Base-by-base conservation (phyloP, 2,329 filamentous ascomycete genomes). In the Ophiostoma triangulosporum region DNA sequence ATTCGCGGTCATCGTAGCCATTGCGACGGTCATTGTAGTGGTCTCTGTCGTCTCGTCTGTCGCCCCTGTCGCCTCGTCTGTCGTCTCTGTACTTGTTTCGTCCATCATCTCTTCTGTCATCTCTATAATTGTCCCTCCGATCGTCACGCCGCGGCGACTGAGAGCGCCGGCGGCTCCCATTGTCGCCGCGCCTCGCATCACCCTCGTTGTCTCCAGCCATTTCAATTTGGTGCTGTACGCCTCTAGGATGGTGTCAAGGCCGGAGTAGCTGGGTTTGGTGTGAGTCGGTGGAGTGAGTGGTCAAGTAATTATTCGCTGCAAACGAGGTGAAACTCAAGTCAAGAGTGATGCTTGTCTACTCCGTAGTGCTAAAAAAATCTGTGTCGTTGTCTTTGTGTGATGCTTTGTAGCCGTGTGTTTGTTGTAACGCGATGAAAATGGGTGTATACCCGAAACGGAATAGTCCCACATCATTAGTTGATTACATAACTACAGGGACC, bases 151-250 rank as follows among this genome's bases (percentile, higher is more conserved):
- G 36, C 7, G 54, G 54, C 22, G 55, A 54, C 11, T 36, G 48
- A 12, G 55, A 52, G 26, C 55, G 52, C 14, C 50, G 52, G 27
- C 52, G 33, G 29, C 22, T 33, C 15, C 6, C 14, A 8, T 17
- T 12, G 2, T 35, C 43, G 20, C 32, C 15, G 38, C 17, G 29
- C 36, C 50, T 48, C 36, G 35, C 33, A 32, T 38, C 48, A 12
- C 11, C 17, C 4, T 52, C 35, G 2, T 52, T 6, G 27, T 48
- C 52, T 29, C 50, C 52, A 26, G 43, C 49, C 55, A 56, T 54
- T 22, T n/a, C n/a, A n/a, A n/a, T n/a, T n/a, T n/a, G n/a, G n/a
- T n/a, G n/a, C n/a, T n/a, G n/a, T n/a, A n/a, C n/a, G n/a, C n/a
- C n/a, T n/a, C n/a, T n/a, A n/a, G n/a, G n/a, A n/a, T n/a, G n/a